Conservation (phyloP, 208 protist species). For the Jaenimonas drosophilae region DNA sequence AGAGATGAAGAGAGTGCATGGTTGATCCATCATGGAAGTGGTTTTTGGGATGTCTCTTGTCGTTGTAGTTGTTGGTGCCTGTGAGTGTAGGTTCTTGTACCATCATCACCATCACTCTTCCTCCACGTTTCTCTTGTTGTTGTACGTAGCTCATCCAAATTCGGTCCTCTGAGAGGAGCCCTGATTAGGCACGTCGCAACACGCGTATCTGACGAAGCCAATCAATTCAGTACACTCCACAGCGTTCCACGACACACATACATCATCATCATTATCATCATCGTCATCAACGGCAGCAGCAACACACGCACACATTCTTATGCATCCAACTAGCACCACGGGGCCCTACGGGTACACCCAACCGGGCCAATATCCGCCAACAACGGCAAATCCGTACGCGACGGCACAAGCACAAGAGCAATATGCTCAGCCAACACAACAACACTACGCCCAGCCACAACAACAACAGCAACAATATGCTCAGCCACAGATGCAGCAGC, state of each 20-base stretch:
- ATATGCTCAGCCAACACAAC: conserved; percentile 1
- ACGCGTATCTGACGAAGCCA: neutral
- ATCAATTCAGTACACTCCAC: neutral
- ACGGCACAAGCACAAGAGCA: conserved; percentile 4
- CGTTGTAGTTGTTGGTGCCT: too few relatives aligned
- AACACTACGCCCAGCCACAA: neutral
- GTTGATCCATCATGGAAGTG: too few relatives aligned
- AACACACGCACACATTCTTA: conserved; percentile 1
- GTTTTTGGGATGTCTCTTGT: too few relatives aligned
- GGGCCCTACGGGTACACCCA: too few relatives aligned
- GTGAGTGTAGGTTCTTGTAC: too few relatives aligned
- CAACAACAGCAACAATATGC: conserved; percentile 1
- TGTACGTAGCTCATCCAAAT: too few relatives aligned
- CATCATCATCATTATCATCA: conserved; percentile 8
- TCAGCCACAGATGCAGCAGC: neutral
- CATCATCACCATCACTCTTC: too few relatives aligned
- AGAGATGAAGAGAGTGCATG: too few relatives aligned
- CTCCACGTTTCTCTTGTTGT: too few relatives aligned
- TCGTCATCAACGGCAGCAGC: conserved; percentile 2
- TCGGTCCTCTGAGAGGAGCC: too few relatives aligned
- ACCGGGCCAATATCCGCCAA: too few relatives aligned
- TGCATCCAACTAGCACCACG: too few relatives aligned
- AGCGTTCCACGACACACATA: neutral
- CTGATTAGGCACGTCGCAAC: neutral
- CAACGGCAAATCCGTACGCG: neutral